Conservation (phyloP, 176 grass and related monocot species). For the maize (Zea mays) region DNA sequence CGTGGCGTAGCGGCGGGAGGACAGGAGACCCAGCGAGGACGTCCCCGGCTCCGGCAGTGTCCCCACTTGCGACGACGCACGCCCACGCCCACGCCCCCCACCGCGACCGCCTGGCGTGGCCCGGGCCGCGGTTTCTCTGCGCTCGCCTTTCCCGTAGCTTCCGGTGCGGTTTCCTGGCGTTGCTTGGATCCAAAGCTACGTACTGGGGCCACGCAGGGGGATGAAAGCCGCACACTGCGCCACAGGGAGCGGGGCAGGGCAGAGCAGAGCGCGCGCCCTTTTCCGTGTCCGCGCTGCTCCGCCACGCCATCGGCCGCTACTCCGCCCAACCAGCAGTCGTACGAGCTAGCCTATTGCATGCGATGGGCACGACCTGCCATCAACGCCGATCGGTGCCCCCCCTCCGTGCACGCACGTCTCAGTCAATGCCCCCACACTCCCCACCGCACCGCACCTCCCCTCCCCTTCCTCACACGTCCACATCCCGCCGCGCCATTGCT, state of each 20-base stretch:
- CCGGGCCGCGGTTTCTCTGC: neutral
- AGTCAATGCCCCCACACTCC: conserved; percentile 49
- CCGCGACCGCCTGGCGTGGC: conserved; percentile 16
- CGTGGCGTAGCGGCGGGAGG: conserved; percentile 36
- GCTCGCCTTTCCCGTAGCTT: neutral
- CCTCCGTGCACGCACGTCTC: conserved; percentile 51
- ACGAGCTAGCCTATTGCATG: conserved; percentile 26
- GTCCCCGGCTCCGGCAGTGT: neutral
- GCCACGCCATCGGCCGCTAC: conserved; percentile 38
- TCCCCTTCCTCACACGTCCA: conserved; percentile 26
- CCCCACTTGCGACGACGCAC: conserved; percentile 33
- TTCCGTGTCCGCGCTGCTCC: conserved; percentile 3
- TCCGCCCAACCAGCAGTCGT: neutral
- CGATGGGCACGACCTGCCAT: conserved; percentile 30
- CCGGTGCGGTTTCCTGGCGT: neutral
- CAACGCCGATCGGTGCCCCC: conserved; percentile 45
- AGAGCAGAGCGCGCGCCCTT: neutral
- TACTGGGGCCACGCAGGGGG: neutral
- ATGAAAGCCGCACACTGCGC: accelerated
- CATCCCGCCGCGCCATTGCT: conserved; percentile 33
- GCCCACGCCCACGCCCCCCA: conserved; percentile 21
- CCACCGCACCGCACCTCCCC: conserved; percentile 23
- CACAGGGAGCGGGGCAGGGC: neutral
- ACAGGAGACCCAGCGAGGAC: neutral
- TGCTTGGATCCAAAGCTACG: neutral